phyloP scores from a whole-genome alignment of 371 early-diverging fungal genomes.

The Ordospora pajunii region DNA sequence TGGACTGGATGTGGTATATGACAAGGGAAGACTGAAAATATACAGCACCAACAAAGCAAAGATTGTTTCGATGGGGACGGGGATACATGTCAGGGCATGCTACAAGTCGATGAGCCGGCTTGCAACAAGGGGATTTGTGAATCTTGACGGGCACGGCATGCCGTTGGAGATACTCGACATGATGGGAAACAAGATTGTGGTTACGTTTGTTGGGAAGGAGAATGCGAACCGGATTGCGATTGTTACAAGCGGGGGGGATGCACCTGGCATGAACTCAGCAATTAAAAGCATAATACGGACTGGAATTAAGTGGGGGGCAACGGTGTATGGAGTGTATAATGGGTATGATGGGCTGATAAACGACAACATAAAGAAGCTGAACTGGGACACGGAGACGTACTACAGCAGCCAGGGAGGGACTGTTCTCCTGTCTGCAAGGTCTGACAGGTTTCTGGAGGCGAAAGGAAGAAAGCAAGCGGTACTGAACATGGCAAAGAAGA shows the following conservation, averaged over 20 bases:
- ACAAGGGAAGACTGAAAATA: neutral
- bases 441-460: constrained; percentile 70
- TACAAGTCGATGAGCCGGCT: neutral
- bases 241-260: constrained; percentile 92
- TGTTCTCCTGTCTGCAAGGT: constrained; percentile 86
- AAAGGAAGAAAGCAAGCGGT: constrained; percentile 79
- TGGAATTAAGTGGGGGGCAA: constrained; percentile 60
- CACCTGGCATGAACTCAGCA: constrained; percentile 94
- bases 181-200: constrained; percentile 38
- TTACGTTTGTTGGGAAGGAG: neutral
- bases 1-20: constrained; percentile 32
- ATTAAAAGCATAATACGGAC: constrained; percentile 85
- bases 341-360: constrained; percentile 92
- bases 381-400: constrained; percentile 78
- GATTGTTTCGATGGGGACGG: constrained; percentile 12
- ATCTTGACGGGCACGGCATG: neutral
- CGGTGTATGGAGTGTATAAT: constrained; percentile 66
- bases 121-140: constrained; percentile 11
- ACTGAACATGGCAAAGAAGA: constrained; percentile 72
- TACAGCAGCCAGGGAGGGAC: constrained; percentile 79
- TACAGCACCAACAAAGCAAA: constrained; percentile 17
- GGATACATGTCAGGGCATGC: constrained; percentile 21
- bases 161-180: constrained; percentile 32
- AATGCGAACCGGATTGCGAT: constrained; percentile 66
- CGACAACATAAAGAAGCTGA: constrained; percentile 75